Evolutionary conservation across 257 asterid genomes (phyloP), one percentile per base, ranked within the genome.

Genomic region (Coffea canephora): DNA sequence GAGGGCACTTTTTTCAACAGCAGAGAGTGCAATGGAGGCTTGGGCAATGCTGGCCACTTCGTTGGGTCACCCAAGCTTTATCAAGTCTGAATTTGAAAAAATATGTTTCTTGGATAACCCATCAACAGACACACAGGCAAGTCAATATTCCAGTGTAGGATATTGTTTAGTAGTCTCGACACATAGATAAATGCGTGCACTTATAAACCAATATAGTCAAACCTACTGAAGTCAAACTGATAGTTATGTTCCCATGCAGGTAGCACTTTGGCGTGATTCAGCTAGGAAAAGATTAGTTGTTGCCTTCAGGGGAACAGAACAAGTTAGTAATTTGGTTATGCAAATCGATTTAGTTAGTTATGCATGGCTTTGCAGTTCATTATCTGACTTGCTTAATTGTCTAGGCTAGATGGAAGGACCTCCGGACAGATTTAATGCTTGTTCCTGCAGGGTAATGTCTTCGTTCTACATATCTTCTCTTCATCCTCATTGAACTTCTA

Each of bases 21-120:
- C 98, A 59, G 99, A 96, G 89, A 96, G 97, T 89, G 99, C 99
- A 79, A 94, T 94, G 98, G 99, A 96, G 85, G 99, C 99, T 71
- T 94, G 99, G 99, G 98, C 99, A 50, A 85, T 96, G 97, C 87
- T 96, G 55, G 99, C 97, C 16, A 92, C 94, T 73, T 93, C 99
- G 27, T 77, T 92, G 88, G 99, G 99, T 73, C 99, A 96, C 84
- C 96, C 97, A 3, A 94, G 97, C 52, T 96, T 96, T 83, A 92
- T 96, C 70, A 92, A 92, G 85, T 96, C 99, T 27, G 99, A 96
- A 90, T 96, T 96, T 67, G 97, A 91, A 62, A 96, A 96, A 80
- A 91, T 91, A 39, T 94, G 97, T 84, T 96, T 96, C 90, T 84
- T 96, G 90, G 98, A 96, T 84, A 94, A 93, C 71, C 87, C 80